phyloP scores from a whole-genome alignment of 164 flowering plant genomes.

The Annona cherimola region DNA sequence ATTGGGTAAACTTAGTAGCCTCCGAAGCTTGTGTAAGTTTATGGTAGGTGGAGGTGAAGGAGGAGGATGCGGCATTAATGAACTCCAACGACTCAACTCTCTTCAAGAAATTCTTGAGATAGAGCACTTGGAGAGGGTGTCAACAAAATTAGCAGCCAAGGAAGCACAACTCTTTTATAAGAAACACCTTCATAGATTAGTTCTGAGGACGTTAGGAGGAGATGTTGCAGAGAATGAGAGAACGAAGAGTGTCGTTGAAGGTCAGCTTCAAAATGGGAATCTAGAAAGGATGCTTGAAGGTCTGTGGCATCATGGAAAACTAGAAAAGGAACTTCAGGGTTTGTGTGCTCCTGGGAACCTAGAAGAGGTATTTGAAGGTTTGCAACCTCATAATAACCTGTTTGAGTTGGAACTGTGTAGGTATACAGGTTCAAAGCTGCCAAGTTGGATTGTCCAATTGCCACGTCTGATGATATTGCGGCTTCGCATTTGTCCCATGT shows the following conservation, averaged over 20 bases:
- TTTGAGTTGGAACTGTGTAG: neutral
- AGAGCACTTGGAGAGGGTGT: too few relatives aligned
- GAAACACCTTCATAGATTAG: neutral
- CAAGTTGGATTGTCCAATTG: neutral
- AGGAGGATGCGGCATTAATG: slow-evolving; percentile 4
- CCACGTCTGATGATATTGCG: slow-evolving; percentile 1
- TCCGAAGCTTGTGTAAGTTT: neutral
- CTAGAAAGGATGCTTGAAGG: too few relatives aligned
- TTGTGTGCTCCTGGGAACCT: too few relatives aligned
- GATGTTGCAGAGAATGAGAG: neutral
- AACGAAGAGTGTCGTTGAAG: neutral
- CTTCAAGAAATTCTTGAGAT: neutral
- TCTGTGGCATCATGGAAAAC: too few relatives aligned
- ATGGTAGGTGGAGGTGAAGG: neutral
- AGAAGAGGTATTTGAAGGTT: too few relatives aligned
- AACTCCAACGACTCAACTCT: neutral
- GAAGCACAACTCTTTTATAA: too few relatives aligned
- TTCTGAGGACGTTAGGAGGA: neutral
- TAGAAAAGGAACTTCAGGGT: too few relatives aligned
- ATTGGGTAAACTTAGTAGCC: neutral
- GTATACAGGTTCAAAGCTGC: neutral
- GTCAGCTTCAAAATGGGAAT: neutral
- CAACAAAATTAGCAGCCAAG: too few relatives aligned
- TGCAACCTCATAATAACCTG: neutral
- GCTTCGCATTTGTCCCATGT: neutral